Evolutionary conservation across 495 filamentous ascomycete species (phyloP).

Genomic region (Hyaloscypha variabilis): DNA sequence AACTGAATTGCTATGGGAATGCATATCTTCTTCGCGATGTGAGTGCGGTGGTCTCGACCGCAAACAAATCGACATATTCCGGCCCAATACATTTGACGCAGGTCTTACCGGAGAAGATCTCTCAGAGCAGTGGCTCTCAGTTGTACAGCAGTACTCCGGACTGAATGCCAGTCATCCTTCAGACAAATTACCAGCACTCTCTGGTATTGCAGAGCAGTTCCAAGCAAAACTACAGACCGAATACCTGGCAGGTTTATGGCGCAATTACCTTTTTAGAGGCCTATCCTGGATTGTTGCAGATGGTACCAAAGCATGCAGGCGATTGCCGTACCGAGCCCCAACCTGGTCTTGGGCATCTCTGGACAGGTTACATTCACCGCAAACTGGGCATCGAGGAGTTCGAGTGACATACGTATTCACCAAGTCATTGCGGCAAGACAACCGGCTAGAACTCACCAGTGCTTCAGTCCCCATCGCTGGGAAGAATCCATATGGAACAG

Average conservation of each 20-base stretch:
- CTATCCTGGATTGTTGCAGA: constrained; percentile 10
- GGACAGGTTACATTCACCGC: constrained; percentile 8
- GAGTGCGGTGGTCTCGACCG: constrained; percentile 15
- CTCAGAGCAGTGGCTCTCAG: constrained; percentile 7
- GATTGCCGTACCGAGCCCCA: constrained; percentile 5
- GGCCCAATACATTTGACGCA: constrained; percentile 8
- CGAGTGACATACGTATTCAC: constrained; percentile 11
- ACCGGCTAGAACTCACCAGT: constrained; percentile 7
- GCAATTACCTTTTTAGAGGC: constrained; percentile 4
- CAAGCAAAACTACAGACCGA: not conserved
- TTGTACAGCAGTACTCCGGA: constrained; percentile 14
- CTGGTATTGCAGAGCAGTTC: constrained; percentile 18
- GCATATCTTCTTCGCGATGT: constrained; percentile 13
- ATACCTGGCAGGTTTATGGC: constrained; percentile 20
- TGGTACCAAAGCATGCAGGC: constrained; percentile 12
- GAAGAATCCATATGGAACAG: constrained; percentile 8
- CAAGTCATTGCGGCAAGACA: constrained; percentile 10
- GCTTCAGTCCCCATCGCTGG: not conserved
- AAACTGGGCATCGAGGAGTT: constrained; percentile 10
- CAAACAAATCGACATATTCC: constrained; percentile 2
- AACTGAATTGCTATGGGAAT: constrained; percentile 1
- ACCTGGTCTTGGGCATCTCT: constrained; percentile 20
- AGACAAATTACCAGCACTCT: constrained; percentile 16
- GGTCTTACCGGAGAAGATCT: not conserved
- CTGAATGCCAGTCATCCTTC: constrained; percentile 13